These are phyloP conservation scores for Neurospora intermedia DNA, from an alignment of 495 filamentous ascomycete genomes.

Conservation along the genomic window DNA sequence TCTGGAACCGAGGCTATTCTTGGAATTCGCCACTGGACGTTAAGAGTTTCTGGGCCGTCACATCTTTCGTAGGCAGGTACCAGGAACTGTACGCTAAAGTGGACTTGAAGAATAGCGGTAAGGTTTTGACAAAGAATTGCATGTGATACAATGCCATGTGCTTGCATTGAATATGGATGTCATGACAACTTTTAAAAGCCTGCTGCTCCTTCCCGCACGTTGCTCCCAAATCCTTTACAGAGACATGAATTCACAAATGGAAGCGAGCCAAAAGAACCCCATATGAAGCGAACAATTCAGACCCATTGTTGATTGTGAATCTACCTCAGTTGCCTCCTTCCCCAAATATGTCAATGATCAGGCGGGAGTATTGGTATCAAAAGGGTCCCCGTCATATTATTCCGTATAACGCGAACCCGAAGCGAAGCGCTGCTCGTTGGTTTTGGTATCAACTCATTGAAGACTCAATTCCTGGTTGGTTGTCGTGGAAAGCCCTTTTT, in stretches of 20 bases:
- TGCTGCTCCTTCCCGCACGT: neutral
- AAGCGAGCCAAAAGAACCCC: neutral
- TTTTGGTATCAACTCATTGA: constrained; percentile 1
- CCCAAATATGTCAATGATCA: neutral
- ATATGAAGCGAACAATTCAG: neutral
- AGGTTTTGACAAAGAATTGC: neutral
- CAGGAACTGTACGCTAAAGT: no score
- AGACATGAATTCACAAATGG: neutral
- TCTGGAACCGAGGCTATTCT: no score
- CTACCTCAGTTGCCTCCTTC: neutral
- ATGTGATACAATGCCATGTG: neutral
- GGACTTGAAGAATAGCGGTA: no score
- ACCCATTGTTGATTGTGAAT: neutral
- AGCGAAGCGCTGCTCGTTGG: neutral
- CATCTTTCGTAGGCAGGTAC: no score
- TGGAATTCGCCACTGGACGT: no score
- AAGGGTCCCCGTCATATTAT: neutral
- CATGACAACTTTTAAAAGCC: neutral
- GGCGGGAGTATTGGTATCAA: neutral
- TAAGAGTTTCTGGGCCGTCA: no score
- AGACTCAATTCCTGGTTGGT: neutral
- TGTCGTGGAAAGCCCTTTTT: neutral
- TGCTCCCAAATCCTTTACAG: neutral
- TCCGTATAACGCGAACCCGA: neutral
- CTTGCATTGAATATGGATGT: neutral